phyloP scores from a whole-genome alignment of 495 filamentous ascomycete genomes.

The Penicillium malachiteum region DNA sequence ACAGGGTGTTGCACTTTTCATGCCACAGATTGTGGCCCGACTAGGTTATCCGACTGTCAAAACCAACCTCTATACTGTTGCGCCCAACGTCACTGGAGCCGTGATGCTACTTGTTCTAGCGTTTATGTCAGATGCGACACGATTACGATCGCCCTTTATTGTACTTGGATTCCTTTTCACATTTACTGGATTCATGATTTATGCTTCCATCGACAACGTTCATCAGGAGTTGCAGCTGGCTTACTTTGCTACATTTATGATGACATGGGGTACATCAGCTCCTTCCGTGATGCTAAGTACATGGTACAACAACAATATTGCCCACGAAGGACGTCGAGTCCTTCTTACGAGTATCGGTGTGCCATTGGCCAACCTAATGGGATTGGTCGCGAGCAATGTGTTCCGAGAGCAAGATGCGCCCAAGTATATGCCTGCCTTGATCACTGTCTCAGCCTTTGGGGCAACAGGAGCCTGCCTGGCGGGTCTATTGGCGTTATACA shows the following conservation, averaged over 20 bases:
- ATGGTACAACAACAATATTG: constrained; percentile 78
- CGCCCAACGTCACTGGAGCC: constrained; percentile 65
- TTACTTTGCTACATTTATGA: constrained; percentile 77
- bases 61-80: constrained; percentile 74
- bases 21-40: constrained; percentile 67
- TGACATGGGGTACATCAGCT: constrained; percentile 63
- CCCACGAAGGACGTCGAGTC: constrained; percentile 67
- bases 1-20: constrained; percentile 64
- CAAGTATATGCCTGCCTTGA: constrained; percentile 69
- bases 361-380: constrained; percentile 73
- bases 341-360: constrained; percentile 68
- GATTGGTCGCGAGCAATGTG: constrained; percentile 66
- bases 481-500: constrained; percentile 58
- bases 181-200: constrained; percentile 70
- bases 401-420: constrained; percentile 67
- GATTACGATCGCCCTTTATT: constrained; percentile 68
- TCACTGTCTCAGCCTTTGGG: constrained; percentile 70
- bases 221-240: constrained; percentile 55
- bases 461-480: constrained; percentile 58
- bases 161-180: constrained; percentile 68
- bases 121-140: constrained; percentile 59
- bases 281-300: constrained; percentile 48
- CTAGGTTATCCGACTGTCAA: constrained; percentile 61
- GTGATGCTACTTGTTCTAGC: constrained; percentile 65
- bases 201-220: constrained; percentile 57